Percentiles rank a stretch among this genome's conserved stretches.
These are phyloP conservation scores for Penicillium fimorum DNA, from an alignment of 495 filamentous ascomycete species.

Conservation along the genomic window DNA sequence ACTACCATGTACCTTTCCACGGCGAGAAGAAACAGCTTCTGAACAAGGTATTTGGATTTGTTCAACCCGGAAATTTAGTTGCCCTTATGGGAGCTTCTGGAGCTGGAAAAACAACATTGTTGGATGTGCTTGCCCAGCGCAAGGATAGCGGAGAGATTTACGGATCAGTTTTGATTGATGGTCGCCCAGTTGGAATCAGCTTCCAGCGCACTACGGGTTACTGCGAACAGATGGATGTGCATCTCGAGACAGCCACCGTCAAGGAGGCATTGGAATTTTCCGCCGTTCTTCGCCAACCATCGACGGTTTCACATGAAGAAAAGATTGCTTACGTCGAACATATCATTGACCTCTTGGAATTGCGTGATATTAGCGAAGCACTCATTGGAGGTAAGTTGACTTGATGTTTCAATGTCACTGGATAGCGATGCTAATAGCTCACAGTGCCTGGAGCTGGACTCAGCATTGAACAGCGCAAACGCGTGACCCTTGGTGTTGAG, in stretches of 20 bases:
- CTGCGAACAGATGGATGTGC: constrained; percentile 80
- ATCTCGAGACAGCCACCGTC: constrained; percentile 55
- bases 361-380: constrained; percentile 45
- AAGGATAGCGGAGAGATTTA: constrained; percentile 49
- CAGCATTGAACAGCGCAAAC: constrained; percentile 84
- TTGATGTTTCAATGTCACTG: not conserved
- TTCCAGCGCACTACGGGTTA: constrained; percentile 70
- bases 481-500: constrained; percentile 82
- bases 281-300: constrained; percentile 46
- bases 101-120: constrained; percentile 77
- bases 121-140: constrained; percentile 49
- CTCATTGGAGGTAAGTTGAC: constrained; percentile 61
- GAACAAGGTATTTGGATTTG: constrained; percentile 72
- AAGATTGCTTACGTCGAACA: constrained; percentile 52
- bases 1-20: constrained; percentile 62
- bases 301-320: constrained; percentile 36
- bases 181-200: constrained; percentile 42
- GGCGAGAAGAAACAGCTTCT: constrained; percentile 57
- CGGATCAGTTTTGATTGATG: constrained; percentile 49
- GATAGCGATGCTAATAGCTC: constrained; percentile 8
- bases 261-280: constrained; percentile 50
- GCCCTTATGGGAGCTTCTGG: constrained; percentile 82
- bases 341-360: constrained; percentile 49
- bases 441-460: constrained; percentile 65
- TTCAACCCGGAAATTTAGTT: constrained; percentile 74